These are phyloP conservation scores for Candida methanosorbosa DNA, from an alignment of 805 yeast genomes.

Conservation along the genomic window DNA sequence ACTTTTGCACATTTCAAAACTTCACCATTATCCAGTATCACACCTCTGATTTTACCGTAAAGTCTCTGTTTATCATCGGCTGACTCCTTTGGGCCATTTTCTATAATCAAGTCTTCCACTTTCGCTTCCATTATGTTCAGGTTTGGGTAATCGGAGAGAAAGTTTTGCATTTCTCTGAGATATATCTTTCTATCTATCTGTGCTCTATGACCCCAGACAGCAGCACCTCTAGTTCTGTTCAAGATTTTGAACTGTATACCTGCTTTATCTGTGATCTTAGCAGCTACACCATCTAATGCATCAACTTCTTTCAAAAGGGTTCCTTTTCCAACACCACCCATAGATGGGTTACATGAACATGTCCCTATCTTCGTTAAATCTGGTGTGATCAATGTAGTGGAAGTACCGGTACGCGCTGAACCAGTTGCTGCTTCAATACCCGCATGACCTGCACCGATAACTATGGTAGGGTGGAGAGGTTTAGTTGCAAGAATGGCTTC, in stretches of 20 bases:
- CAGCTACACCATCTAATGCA: slow-evolving; percentile 90
- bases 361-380: slow-evolving; percentile 71
- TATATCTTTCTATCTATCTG: slow-evolving; percentile 88
- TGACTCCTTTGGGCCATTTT: slow-evolving; percentile 16
- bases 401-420: slow-evolving; percentile 74
- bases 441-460: slow-evolving; percentile 98
- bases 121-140: slow-evolving; percentile 59
- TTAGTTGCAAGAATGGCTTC: slow-evolving; percentile 19
- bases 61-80: slow-evolving; percentile 29
- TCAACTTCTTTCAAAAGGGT: slow-evolving; percentile 87
- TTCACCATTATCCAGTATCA: slow-evolving; percentile 59
- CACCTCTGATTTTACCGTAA: slow-evolving; percentile 53
- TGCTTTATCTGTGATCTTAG: slow-evolving; percentile 80
- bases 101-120: slow-evolving; percentile 79
- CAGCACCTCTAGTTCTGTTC: slow-evolving; percentile 85
- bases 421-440: slow-evolving; percentile 98
- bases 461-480: slow-evolving; percentile 56
- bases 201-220: slow-evolving; percentile 98
- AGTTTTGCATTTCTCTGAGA: slow-evolving; percentile 67
- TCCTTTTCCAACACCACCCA: slow-evolving; percentile 99
- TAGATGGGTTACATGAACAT: slow-evolving; percentile 94
- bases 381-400: slow-evolving; percentile 73
- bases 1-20: slow-evolving; percentile 56
- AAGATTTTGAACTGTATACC: slow-evolving; percentile 88
- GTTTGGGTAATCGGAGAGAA: slow-evolving; percentile 45